A percentile compares a stretch with the other conserved stretches of the same genome.
Evolutionary conservation across 2,329 filamentous ascomycete genomes (phyloP).

Genomic region (Sporothrix brasiliensis): DNA sequence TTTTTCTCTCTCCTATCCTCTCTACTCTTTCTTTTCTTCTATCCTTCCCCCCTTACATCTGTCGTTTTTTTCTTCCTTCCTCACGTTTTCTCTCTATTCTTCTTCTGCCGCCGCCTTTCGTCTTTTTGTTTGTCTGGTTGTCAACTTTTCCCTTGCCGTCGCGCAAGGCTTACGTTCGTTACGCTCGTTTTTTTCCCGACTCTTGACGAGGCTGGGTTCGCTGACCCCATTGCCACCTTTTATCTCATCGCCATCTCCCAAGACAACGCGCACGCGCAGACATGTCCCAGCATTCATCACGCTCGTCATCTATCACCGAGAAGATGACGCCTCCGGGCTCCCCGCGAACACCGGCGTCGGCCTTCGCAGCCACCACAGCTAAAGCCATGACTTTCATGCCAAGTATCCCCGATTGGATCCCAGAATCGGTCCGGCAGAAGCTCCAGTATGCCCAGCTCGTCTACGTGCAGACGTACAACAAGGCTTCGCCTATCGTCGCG

Average conservation of each 20-base stretch:
- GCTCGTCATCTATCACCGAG: slow-evolving; percentile 34
- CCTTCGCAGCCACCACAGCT: slow-evolving; percentile 29
- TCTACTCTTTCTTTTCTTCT: slow-evolving; percentile 25
- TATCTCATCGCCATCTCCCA: not conserved
- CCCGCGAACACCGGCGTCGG: slow-evolving; percentile 25
- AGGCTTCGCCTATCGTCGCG: not conserved
- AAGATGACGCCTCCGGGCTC: slow-evolving; percentile 33
- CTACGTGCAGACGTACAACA: not conserved
- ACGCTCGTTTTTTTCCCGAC: slow-evolving; percentile 13
- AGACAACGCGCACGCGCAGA: slow-evolving; percentile 3
- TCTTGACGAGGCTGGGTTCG: slow-evolving; percentile 11
- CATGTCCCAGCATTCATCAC: slow-evolving; percentile 34
- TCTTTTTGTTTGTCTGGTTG: slow-evolving; percentile 1
- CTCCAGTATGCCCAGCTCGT: slow-evolving; percentile 23
- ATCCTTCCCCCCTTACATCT: slow-evolving; percentile 12
- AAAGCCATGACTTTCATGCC: slow-evolving; percentile 19
- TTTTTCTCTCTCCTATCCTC: slow-evolving; percentile 2
- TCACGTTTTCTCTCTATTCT: not conserved
- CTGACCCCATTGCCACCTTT: not conserved
- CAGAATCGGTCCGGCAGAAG: not conserved
- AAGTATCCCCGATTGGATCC: slow-evolving; percentile 27
- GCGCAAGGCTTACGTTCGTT: slow-evolving; percentile 22
- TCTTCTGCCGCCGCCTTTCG: not conserved
- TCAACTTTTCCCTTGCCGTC: not conserved
- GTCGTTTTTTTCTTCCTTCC: slow-evolving; percentile 16